A percentile compares a stretch with the other conserved stretches of the same genome.
Conservation (phyloP, 257 asterid species). For the Solanum acaule region DNA sequence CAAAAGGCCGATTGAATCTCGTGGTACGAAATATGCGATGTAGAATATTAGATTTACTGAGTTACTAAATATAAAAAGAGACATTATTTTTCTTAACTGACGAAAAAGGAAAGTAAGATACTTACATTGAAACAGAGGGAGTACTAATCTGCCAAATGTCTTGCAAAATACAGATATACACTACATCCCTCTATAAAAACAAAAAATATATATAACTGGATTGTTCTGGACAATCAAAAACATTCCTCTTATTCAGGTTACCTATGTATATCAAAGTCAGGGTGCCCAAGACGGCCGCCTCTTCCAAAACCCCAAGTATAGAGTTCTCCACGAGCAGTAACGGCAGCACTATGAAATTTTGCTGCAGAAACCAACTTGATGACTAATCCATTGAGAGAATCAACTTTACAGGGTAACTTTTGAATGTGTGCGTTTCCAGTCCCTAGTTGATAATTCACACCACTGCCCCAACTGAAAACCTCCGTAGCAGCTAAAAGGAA, state of each 20-base stretch:
- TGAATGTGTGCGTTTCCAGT: constrained; percentile 97
- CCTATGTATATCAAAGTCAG: constrained; percentile 97
- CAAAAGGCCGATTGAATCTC: not conserved
- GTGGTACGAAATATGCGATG: not conserved
- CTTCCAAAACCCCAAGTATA: constrained; percentile 99
- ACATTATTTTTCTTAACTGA: not conserved
- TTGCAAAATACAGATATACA: not conserved
- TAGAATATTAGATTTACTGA: not conserved
- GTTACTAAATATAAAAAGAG: not conserved
- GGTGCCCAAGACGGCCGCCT: constrained; percentile 99
- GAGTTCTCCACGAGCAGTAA: constrained; percentile 74
- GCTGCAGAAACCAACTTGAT: constrained; percentile 75
- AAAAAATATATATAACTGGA: not conserved
- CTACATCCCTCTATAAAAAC: not conserved
- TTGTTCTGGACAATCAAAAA: not conserved
- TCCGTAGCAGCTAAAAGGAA: constrained; percentile 60
- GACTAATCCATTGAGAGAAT: constrained; percentile 64
- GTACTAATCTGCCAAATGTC: not conserved
- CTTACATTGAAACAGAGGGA: not conserved
- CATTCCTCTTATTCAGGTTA: constrained; percentile 6
- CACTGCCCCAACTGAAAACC: constrained; percentile 99
- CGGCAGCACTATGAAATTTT: constrained; percentile 96
- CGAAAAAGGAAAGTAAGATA: not conserved
- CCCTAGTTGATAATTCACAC: constrained; percentile 97
- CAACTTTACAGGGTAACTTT: constrained; percentile 95